Evolutionary conservation across 352 stramenopile species (phyloP), one percentile per base, ranked within the genome.

Genomic region (Phytophthora parvispora): DNA sequence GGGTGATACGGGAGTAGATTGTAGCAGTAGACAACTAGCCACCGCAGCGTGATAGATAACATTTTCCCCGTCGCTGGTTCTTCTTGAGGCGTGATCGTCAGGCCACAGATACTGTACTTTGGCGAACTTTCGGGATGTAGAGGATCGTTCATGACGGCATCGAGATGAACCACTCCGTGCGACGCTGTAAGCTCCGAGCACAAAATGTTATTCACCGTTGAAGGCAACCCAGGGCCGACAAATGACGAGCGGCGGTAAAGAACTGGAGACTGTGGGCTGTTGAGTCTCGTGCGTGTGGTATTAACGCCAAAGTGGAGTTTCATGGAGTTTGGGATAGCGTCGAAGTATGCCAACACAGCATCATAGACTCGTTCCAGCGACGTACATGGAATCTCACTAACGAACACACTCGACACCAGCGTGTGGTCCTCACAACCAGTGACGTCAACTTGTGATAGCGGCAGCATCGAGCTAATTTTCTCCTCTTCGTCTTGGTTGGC

Each of bases 351-450:
- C 38, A 65, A 15, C 13, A 56, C 58, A 2, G 67, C 71, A 1
- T 51, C 48, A 40, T 80, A 78, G 2, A 83, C 71, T 16, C 72
- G 59, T 25, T 68, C 49, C 16, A 83, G 49, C 3, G 75, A 78
- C 6, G 60, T 54, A 40, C 76, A 60, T 1, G 80, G 78, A 32
- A 91, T 75, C 50, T 89, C 83, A 28, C 71, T 86, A 27, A 86
- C 62, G 38, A 91, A 89, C 4, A 86, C 71, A 52, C 80, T 91
- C 1, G 78, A 81, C 25, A 89, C 57, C 16, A 85, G 62, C 5
- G 83, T 84, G 36, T 32, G 38, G 16, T 62, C 13, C n/a, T 54
- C 61, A 12, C 64, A 67, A 9, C 71, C 75, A 2, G 64, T 79
- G 48, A 83, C 58, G 32, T 70, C 58, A 36, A 74, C 70, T 15